These are phyloP conservation scores for Penstemon eatonii DNA, from an alignment of 257 asterid genomes.

Conservation along the genomic window DNA sequence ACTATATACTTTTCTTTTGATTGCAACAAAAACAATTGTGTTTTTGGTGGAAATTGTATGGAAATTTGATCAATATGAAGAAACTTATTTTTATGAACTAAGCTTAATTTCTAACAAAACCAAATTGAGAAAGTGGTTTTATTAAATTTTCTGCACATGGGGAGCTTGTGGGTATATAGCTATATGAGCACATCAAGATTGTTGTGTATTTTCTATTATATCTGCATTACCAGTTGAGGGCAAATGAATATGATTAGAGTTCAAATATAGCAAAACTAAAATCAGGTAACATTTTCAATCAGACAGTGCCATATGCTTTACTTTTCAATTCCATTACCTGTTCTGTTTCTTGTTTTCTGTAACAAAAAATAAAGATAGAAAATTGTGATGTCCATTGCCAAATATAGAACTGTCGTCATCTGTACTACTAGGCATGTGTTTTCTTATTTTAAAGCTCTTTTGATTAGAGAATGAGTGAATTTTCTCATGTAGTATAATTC, in stretches of 20 bases:
- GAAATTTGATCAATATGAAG: neutral
- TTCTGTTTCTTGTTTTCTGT: neutral
- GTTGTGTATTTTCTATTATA: too few relatives aligned
- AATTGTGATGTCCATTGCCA: neutral
- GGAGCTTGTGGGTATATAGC: neutral
- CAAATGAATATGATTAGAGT: neutral
- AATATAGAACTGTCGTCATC: neutral
- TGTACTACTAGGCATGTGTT: neutral
- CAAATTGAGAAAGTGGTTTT: neutral
- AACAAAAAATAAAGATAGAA: neutral
- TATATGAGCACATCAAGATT: neutral
- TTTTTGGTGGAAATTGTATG: too few relatives aligned
- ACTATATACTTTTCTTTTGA: too few relatives aligned
- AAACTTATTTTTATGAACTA: neutral
- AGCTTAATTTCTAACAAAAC: neutral
- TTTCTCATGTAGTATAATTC: neutral
- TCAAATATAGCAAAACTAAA: neutral
- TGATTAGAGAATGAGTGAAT: too few relatives aligned
- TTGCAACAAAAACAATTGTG: too few relatives aligned
- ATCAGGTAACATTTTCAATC: neutral
- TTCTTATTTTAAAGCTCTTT: too few relatives aligned
- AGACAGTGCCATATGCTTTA: neutral
- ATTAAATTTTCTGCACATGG: too few relatives aligned
- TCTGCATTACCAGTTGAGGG: too few relatives aligned
- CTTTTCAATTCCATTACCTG: neutral